Percentiles rank a stretch among this genome's conserved stretches.
These are phyloP conservation scores for Moelleriella libera DNA, from an alignment of 2,329 filamentous ascomycete genomes.

Conservation along the genomic window DNA sequence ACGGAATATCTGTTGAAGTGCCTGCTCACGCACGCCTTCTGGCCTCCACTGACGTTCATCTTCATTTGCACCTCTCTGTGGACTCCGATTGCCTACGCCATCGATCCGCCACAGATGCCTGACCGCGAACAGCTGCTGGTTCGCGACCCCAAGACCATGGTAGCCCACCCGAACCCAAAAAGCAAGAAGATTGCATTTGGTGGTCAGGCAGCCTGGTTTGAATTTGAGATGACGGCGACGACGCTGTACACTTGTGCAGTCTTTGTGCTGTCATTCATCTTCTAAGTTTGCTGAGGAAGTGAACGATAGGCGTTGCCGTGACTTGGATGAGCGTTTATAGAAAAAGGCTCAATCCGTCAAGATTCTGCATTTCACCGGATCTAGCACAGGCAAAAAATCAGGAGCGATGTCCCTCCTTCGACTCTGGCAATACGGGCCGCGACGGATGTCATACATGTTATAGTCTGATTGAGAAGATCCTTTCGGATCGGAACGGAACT, in stretches of 20 bases:
- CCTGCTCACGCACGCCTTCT: slow-evolving; percentile 45
- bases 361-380: too few relatives aligned
- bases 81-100: slow-evolving; percentile 46
- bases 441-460: too few relatives aligned
- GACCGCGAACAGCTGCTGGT: slow-evolving; percentile 41
- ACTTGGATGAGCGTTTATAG: background rate
- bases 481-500: too few relatives aligned
- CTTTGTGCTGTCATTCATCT: slow-evolving; percentile 28
- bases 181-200: slow-evolving; percentile 42
- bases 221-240: slow-evolving; percentile 36
- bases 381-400: too few relatives aligned
- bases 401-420: too few relatives aligned
- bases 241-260: slow-evolving; percentile 34
- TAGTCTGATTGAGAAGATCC: too few relatives aligned
- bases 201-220: slow-evolving; percentile 39
- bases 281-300: slow-evolving; percentile 2
- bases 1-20: slow-evolving; percentile 29
- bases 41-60: slow-evolving; percentile 45
- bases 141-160: slow-evolving; percentile 37
- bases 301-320: background rate
- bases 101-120: slow-evolving; percentile 43
- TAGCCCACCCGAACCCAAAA: slow-evolving; percentile 33
- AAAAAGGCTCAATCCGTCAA: too few relatives aligned
- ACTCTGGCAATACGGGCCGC: too few relatives aligned
- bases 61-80: slow-evolving; percentile 40